Base-by-base conservation (phyloP, 2,329 filamentous ascomycete genomes). In the Pseudopyrenochaeta lycopersici region DNA sequence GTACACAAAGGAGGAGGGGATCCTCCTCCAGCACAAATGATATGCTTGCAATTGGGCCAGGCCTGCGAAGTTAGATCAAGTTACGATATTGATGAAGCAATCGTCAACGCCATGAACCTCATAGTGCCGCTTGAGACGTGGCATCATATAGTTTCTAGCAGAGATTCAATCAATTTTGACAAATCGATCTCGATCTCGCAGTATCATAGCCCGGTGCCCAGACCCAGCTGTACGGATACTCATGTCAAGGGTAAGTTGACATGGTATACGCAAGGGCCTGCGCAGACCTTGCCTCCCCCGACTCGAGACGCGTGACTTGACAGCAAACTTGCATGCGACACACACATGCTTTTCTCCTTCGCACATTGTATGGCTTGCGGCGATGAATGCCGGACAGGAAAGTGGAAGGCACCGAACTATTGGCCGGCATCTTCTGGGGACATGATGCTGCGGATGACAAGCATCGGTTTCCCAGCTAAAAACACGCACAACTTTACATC, bases 1-100 rank as follows among this genome's bases (percentile, higher is more conserved):
- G 61, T 78, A 75, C 74, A 67, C 60, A 14, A 71, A 68, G 71
- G 77, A 66, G 73, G 69, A 66, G 40, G 48, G 55, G 15, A 45
- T 47, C 18, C 43, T 43, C 46, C 40, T 46, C 23, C 15, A 27
- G n/a, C 15, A 29, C 7, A 15, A 21, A 33, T 36, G 21, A 23
- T 4, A 14, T 0, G 11, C 17, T 21, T 9, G 9, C 23, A 27
- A 27, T 27, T 27, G 23, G 23, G 23, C 23, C 23, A 27, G 23
- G 14, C 21, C 4, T 20, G 17, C 9, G 4, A 21, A 9, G 14
- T 12, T 10, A 23, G 11, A 23, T 39, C 36, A 39, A 23, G 17
- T n/a, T 20, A 30, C 14, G n/a, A 15, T 10, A 12, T 30, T 42
- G 21, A 21, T 18, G n/a, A 11, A n/a, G 21, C 7, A 30, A 30